Evolutionary conservation across 805 yeast genomes (phyloP).

Genomic region (Clavispora carvajalis): DNA sequence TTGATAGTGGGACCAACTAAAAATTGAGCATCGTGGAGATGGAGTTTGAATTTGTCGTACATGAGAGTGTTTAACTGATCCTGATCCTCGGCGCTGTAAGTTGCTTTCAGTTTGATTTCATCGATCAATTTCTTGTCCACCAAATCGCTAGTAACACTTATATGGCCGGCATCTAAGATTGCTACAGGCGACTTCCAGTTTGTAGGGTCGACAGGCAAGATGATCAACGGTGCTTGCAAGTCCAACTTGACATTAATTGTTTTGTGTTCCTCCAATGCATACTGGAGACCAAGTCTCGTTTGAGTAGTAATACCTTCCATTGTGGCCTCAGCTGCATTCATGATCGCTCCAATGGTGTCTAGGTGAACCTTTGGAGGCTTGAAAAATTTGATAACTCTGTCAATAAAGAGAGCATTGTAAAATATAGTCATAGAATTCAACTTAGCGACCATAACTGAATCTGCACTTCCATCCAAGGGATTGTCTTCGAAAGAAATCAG

Average conservation of each 20-base stretch:
- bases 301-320: conserved; percentile 87
- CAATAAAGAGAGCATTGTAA: conserved; percentile 80
- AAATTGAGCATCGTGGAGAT: conserved; percentile 80
- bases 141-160: conserved; percentile 74
- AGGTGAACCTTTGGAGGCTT: conserved; percentile 80
- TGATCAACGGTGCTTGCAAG: conserved; percentile 87
- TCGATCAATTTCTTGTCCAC: conserved; percentile 65
- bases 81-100: conserved; percentile 68
- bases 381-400: conserved; percentile 70
- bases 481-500: conserved; percentile 77
- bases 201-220: conserved; percentile 76
- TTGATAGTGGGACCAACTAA: conserved; percentile 79
- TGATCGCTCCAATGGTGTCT: conserved; percentile 83
- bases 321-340: conserved; percentile 93
- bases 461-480: conserved; percentile 82
- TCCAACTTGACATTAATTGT: conserved; percentile 82
- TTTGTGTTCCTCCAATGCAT: conserved; percentile 91
- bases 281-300: conserved; percentile 87
- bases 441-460: conserved; percentile 67
- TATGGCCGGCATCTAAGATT: conserved; percentile 92
- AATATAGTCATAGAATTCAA: conserved; percentile 84
- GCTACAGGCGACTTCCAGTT: conserved; percentile 84
- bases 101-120: conserved; percentile 58
- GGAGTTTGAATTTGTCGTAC: conserved; percentile 83
- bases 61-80: conserved; percentile 65